These are phyloP conservation scores for Rhodocollybia butyracea DNA, from an alignment of 768 basidiomycete species.

Conservation along the genomic window DNA sequence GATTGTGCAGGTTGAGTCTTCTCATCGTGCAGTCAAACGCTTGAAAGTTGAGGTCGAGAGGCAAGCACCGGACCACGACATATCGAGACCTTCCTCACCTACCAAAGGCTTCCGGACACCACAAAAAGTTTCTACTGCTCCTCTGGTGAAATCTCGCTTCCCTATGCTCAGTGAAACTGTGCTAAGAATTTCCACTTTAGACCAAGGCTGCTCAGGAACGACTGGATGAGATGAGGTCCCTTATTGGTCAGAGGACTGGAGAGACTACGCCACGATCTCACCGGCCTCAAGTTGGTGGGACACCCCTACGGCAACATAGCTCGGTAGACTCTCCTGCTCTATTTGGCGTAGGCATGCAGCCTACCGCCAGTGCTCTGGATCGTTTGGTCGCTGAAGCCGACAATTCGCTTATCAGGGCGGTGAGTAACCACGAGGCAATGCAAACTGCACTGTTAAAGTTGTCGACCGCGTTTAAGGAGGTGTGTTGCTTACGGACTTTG, in stretches of 20 bases:
- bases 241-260: constrained; percentile 59
- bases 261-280: constrained; percentile 45
- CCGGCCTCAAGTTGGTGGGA: constrained; percentile 40
- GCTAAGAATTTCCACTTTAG: constrained; percentile 30
- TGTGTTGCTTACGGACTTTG: constrained; percentile 23
- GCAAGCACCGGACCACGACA: constrained; percentile 26
- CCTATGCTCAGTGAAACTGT: constrained; percentile 3
- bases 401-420: constrained; percentile 45
- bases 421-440: constrained; percentile 54
- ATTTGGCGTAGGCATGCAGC: background rate
- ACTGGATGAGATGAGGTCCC: constrained; percentile 78
- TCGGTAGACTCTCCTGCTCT: constrained; percentile 5
- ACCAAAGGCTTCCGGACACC: constrained; percentile 50
- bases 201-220: constrained; percentile 73
- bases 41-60: constrained; percentile 69
- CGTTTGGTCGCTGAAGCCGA: constrained; percentile 58
- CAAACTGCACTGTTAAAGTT: constrained; percentile 48
- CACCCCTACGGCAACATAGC: constrained; percentile 21
- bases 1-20: constrained; percentile 59
- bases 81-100: constrained; percentile 53
- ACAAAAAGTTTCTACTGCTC: constrained; percentile 36
- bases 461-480: constrained; percentile 54
- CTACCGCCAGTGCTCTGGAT: constrained; percentile 43
- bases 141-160: constrained; percentile 33
- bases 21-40: constrained; percentile 68